Evolutionary conservation across 352 stramenopile species (phyloP), one percentile per base, ranked within the genome.

Genomic region (Phytophthora tubulina): DNA sequence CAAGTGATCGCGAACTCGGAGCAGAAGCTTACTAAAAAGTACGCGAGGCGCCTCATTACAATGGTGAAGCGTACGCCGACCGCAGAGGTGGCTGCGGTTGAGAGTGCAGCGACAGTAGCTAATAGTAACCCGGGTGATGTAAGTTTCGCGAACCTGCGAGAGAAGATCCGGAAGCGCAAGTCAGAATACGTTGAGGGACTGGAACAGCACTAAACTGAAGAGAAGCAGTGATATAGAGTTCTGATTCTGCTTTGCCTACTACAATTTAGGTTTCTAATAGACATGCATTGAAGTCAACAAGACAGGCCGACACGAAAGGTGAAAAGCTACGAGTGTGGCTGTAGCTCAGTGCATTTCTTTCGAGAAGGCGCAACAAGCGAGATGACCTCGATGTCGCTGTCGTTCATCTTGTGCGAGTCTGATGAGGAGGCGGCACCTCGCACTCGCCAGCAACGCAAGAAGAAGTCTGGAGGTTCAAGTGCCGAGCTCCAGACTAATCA

Each of bases 21-120:
- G 67, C 84, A 97, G 70, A 89, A 91, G 63, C 78, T 97, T 63
- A 92, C 88, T 27, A 88, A 81, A 67, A 93, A 93, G 75, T 93
- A 96, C 65, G 86, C 86, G n/a, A 78, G 91, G 13, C 80, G 88
- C 31, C 71, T 96, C 21, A 93, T 97, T 57, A 96, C 88, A 42
- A 97, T 97, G 91, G 74, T 93, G 42, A 96, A 96, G 76, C 75
- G 68, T 46, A 74, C 72, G 7, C 63, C 71, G 35, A 55, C 53
- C 30, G 60, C 66, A 41, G 46, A 63, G 17, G 60, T 72, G 35
- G 56, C 63, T 48, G 51, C 38, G 15, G 51, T 38, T 64, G 31
- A 39, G 7, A 58, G 15, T 65, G 51, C 48, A 50, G 55, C 41
- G 48, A 70, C 36, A 60, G 63, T n/a, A 41, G n/a, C 46, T 36